Evolutionary conservation across 2,329 filamentous ascomycete species (phyloP), one percentile per base, ranked within the genome.

Genomic region (Chalaropsis ovoidea): DNA sequence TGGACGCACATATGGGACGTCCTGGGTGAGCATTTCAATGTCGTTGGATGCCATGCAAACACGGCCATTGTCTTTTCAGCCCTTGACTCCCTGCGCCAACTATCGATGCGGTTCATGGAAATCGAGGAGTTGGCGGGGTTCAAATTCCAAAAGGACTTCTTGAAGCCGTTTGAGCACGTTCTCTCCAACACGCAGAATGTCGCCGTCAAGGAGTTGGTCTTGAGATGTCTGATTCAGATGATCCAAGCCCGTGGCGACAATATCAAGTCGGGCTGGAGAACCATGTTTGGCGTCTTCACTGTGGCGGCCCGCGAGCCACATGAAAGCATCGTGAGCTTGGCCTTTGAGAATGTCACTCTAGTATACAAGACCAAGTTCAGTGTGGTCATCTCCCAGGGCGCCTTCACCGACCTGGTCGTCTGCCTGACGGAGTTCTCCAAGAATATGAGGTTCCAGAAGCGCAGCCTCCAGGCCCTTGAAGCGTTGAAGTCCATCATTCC

Each of bases 51-150:
- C 72, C 92, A 97, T 72, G 89, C 87, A 71, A 99, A 99, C 76
- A 96, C 94, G 13, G 88, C 90, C 6, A 94, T 99, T 63, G 95
- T 99, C 11, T 97, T 95, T 77, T 99, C 99, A 72, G 94, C 94
- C 2, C 81, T 99, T 35, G 95, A 99, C 77, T 96, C 93, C 2
- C 77, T 99, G 56, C 85, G 95, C 49, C 94, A 99, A 74, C 78
- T 99, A 49, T 96, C 93, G 0, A 97, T 99, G 92, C 88, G 92
- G 19, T 99, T 99, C 73, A 89, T 99, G 88, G 94, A 99, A 75
- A 91, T 97, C 68, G 94, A 96, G 74, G 94, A 99, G 75, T 77
- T 99, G 70, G 90, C 94, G 0, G 94, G 95, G 72, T 99, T 99
- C 83, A 97, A 97, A 75, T 99, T 99, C 73, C 94, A 99, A 72